Conservation (phyloP, 176 grass and related monocot genomes). For the Musa troglodytarum region DNA sequence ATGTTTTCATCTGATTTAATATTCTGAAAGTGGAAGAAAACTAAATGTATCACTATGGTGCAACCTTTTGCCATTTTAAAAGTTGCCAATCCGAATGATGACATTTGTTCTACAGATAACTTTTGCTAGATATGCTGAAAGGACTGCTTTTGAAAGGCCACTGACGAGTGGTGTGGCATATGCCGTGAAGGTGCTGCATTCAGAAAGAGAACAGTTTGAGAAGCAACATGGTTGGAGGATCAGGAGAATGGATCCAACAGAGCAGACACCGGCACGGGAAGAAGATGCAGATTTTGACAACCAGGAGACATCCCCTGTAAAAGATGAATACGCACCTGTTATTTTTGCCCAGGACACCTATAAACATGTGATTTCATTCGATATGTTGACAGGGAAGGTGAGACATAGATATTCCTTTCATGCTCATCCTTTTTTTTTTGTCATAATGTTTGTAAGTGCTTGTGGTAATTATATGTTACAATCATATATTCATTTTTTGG, state of each 20-base stretch:
- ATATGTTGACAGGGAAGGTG: slow-evolving; percentile 88
- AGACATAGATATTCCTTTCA: slow-evolving; percentile 3
- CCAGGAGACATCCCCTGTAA: slow-evolving; percentile 28
- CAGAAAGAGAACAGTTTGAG: slow-evolving; percentile 84
- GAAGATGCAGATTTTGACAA: slow-evolving; percentile 44
- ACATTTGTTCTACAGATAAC: slow-evolving; percentile 42
- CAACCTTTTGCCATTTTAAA: too few species aligned
- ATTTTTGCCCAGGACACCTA: slow-evolving; percentile 96
- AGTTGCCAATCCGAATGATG: not conserved
- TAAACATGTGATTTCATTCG: slow-evolving; percentile 89
- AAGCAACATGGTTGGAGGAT: slow-evolving; percentile 77
- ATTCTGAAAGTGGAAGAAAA: not conserved
- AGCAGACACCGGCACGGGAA: slow-evolving; percentile 34
- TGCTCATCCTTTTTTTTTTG: too few species aligned
- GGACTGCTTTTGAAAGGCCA: slow-evolving; percentile 95
- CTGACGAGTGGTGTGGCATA: slow-evolving; percentile 97
- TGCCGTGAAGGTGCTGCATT: slow-evolving; percentile 66
- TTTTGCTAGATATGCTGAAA: slow-evolving; percentile 89
- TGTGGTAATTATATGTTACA: too few species aligned
- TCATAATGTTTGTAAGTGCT: too few species aligned
- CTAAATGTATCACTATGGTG: too few species aligned
- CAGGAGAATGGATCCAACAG: slow-evolving; percentile 87
- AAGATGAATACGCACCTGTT: slow-evolving; percentile 85
- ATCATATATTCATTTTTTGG: too few species aligned
- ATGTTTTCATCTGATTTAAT: not conserved